Evolutionary conservation across 495 filamentous ascomycete genomes (phyloP).

Genomic region (Lepraria neglecta): DNA sequence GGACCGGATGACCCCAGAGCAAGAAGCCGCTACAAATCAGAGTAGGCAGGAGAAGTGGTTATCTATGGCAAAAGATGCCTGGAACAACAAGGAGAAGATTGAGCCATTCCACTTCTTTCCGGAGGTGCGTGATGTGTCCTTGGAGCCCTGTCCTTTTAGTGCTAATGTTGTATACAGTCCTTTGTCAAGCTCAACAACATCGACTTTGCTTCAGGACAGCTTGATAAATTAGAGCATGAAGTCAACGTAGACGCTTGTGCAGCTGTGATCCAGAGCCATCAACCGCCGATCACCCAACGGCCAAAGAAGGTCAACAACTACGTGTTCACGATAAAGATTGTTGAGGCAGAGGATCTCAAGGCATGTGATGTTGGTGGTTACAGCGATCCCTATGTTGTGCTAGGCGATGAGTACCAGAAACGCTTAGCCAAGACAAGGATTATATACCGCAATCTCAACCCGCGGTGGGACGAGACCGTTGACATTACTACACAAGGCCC

Average conservation of each 20-base stretch:
- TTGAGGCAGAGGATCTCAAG: conserved; percentile 97
- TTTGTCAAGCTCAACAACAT: conserved; percentile 97
- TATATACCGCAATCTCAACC: conserved; percentile 85
- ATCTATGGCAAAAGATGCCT: conserved; percentile 90
- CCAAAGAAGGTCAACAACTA: conserved; percentile 67
- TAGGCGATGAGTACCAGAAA: conserved; percentile 96
- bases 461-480: conserved; percentile 94
- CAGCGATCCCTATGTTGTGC: conserved; percentile 95
- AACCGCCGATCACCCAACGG: conserved; percentile 50
- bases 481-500: conserved; percentile 91
- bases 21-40: conserved; percentile 68
- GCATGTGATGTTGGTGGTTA: conserved; percentile 91
- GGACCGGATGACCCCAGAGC: conserved; percentile 82
- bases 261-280: conserved; percentile 63
- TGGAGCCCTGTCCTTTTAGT: neutral
- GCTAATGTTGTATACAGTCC: conserved; percentile 51
- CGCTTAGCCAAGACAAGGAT: conserved; percentile 93
- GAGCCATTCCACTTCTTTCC: conserved; percentile 98
- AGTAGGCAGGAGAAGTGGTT: conserved; percentile 87
- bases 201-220: conserved; percentile 81
- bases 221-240: conserved; percentile 82
- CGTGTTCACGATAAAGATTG: conserved; percentile 97
- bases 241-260: conserved; percentile 94
- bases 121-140: conserved; percentile 55
- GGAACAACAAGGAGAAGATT: conserved; percentile 85